Base-by-base conservation (phyloP, 768 basidiomycete genomes). In the Boletus rufocinnamomeus region DNA sequence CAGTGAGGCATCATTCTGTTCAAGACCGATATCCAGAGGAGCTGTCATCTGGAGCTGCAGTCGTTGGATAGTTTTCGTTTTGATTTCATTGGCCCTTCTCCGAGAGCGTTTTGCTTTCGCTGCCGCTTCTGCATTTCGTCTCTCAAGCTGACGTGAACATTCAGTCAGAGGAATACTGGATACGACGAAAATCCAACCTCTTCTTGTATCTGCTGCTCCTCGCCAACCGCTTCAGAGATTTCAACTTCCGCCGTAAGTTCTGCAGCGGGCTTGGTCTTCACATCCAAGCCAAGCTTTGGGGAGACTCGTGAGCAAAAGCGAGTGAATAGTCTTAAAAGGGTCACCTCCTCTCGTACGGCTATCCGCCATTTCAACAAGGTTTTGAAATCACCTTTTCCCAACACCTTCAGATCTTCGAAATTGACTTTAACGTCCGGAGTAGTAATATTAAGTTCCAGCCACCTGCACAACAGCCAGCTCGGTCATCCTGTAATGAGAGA, bases 321-420 rank as follows among this genome's bases (percentile, higher is more conserved):
- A 51, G 16, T 43, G 27, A 25, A 57, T 43, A 47, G 8, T 40
- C 41, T 38, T 57, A 35, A 57, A 37, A 41, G 44, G 17, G 27
- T 52, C 50, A 92, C 93, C 81, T 98, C 93, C 75, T 98, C 87
- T 30, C 97, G 88, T 34, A 98, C 78, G 6, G 86, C 84, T 44
- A 85, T 74, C 50, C 97, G 83, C 96, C 96, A 99, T 76, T 89
- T 98, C 57, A 98, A 79, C 54, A 99, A 76, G 10, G 82, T 69
- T 73, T 98, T 98, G 79, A 99, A 99, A 69, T 99, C 97, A 30
- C 95, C 91, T 76, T 98, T 99, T 35, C 97, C 97, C 35, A 99
- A 77, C 5, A 99, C 97, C 72, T 96, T 98, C 63, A 99, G 80
- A 79, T 99, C 97, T 23, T 87, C 84, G 63, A 88, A 89, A 71